These are phyloP conservation scores for Suillus subluteus DNA, from an alignment of 768 basidiomycete genomes.

Conservation along the genomic window DNA sequence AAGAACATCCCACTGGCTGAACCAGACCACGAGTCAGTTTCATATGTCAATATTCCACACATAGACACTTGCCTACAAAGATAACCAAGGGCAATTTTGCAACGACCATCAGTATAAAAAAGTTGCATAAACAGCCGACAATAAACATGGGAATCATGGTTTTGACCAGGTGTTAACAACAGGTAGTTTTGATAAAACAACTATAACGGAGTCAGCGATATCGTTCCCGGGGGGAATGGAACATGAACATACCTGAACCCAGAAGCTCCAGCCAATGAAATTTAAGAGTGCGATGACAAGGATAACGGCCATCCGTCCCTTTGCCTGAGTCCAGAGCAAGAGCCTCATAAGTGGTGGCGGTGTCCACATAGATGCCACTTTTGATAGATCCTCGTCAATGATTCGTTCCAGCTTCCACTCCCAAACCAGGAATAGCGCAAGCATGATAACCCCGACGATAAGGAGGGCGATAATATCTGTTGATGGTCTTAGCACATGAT, in stretches of 20 bases:
- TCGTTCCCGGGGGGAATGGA: constrained; percentile 26
- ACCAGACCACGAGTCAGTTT: not conserved
- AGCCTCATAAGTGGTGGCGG: constrained; percentile 71
- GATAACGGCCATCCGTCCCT: constrained; percentile 47
- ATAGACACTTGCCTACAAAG: constrained; percentile 37
- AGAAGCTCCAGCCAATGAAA: constrained; percentile 59
- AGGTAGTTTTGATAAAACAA: constrained; percentile 67
- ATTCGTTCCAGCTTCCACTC: constrained; percentile 59
- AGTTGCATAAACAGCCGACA: constrained; percentile 71
- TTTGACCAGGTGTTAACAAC: constrained; percentile 55
- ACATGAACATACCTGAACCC: constrained; percentile 42
- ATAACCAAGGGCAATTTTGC: constrained; percentile 49
- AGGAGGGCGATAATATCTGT: constrained; percentile 51
- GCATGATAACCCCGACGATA: constrained; percentile 58
- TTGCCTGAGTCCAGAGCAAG: constrained; percentile 13
- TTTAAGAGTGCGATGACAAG: constrained; percentile 63
- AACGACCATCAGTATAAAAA: constrained; percentile 45
- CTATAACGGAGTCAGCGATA: constrained; percentile 34
- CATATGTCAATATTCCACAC: constrained; percentile 1
- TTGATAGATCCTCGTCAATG: constrained; percentile 15
- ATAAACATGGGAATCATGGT: constrained; percentile 77
- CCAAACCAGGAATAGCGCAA: constrained; percentile 65
- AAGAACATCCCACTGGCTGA: constrained; percentile 58
- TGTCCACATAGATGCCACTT: constrained; percentile 31
- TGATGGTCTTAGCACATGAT: constrained; percentile 23